phyloP scores from a whole-genome alignment of 2,329 filamentous ascomycete species.

The Ophiostoma perfectum region DNA sequence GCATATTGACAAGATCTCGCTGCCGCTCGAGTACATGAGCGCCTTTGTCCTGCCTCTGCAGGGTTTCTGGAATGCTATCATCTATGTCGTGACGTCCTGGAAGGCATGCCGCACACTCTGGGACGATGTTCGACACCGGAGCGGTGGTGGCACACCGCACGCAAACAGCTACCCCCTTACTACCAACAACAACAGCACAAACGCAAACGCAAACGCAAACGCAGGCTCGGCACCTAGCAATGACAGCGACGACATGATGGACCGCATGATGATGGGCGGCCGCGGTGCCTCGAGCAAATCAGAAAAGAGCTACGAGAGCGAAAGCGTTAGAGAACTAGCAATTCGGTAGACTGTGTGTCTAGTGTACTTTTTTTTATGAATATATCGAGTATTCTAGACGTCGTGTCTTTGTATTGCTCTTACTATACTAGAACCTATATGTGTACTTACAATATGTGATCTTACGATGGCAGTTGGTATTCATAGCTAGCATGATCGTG shows the following conservation, averaged over 20 bases:
- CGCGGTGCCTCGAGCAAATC: conserved; percentile 22
- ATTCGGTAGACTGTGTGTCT: background rate
- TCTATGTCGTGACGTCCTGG: conserved; percentile 68
- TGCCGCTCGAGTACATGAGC: conserved; percentile 62
- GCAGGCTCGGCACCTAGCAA: conserved; percentile 10
- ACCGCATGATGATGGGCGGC: conserved; percentile 27
- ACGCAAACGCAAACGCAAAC: conserved; percentile 13
- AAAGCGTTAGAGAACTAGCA: conserved; percentile 47
- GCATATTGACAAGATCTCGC: conserved; percentile 46
- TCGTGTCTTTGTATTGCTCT: background rate
- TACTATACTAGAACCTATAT: background rate
- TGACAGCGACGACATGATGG: conserved; percentile 24
- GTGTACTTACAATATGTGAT: too few species aligned
- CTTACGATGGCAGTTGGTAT: too few species aligned
- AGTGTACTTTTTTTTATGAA: background rate
- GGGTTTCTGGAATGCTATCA: conserved; percentile 77
- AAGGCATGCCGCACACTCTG: conserved; percentile 52
- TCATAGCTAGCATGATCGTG: background rate
- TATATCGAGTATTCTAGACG: background rate
- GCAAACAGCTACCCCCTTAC: background rate
- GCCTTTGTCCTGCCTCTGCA: conserved; percentile 73
- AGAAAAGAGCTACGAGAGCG: conserved; percentile 41
- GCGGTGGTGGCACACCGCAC: background rate
- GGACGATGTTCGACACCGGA: conserved; percentile 32
- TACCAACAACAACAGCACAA: background rate